These are phyloP conservation scores for Heterobasidion annosum DNA, from an alignment of 1,284 basidiomycete genomes.

Conservation along the genomic window DNA sequence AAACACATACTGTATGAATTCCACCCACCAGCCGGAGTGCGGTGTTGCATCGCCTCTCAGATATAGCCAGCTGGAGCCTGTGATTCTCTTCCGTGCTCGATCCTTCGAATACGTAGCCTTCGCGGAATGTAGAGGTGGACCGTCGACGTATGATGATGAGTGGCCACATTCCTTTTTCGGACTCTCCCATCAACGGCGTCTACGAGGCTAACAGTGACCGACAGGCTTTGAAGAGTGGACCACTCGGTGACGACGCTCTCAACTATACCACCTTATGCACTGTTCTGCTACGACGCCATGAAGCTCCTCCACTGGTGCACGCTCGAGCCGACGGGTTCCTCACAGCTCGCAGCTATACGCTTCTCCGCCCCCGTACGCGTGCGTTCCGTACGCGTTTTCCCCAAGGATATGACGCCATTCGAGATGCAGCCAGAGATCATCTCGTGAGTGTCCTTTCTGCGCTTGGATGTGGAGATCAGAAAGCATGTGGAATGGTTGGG, in stretches of 20 bases:
- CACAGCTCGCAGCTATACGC: constrained; percentile 53
- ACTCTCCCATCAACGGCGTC: too few species aligned
- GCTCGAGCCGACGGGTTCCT: constrained; percentile 48
- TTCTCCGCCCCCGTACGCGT: constrained; percentile 56
- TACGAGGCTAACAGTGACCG: too few species aligned
- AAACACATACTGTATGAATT: too few species aligned
- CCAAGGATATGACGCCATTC: constrained; percentile 53
- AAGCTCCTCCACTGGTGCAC: constrained; percentile 60
- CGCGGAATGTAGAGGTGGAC: too few species aligned
- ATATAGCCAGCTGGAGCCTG: too few species aligned
- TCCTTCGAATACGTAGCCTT: too few species aligned
- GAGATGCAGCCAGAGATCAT: constrained; percentile 43
- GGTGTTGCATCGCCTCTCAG: too few species aligned
- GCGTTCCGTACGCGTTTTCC: constrained; percentile 55
- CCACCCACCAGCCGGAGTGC: too few species aligned
- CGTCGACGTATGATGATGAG: too few species aligned
- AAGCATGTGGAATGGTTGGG: not conserved
- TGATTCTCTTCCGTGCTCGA: too few species aligned
- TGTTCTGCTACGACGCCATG: constrained; percentile 4
- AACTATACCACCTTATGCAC: not conserved
- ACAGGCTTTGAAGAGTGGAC: too few species aligned
- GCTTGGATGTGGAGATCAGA: not conserved
- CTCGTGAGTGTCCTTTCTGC: constrained; percentile 38
- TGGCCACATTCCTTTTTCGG: too few species aligned
- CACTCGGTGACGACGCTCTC: not conserved